Evolutionary conservation across 2,329 filamentous ascomycete genomes (phyloP).

Genomic region (Clonostachys rhizophaga): DNA sequence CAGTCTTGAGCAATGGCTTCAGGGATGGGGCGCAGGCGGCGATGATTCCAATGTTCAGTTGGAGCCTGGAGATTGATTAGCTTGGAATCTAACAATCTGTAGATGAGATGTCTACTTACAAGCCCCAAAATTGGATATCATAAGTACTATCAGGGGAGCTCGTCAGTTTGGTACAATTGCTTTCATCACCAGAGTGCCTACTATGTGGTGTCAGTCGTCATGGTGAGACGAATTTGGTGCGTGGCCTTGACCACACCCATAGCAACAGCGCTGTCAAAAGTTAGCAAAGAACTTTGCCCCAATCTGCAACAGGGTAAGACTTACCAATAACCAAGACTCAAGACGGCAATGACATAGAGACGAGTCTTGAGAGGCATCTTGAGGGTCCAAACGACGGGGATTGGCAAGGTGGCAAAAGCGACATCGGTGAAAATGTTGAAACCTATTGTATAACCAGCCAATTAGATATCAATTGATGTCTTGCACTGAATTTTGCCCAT

Average conservation of each 20-base stretch:
- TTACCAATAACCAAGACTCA: conserved; percentile 33
- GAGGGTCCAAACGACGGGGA: conserved; percentile 31
- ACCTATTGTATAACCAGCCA: conserved; percentile 2
- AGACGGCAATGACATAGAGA: conserved; percentile 29
- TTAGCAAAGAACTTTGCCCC: background rate
- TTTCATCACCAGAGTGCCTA: background rate
- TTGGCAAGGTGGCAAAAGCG: conserved; percentile 29
- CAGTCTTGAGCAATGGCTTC: conserved; percentile 23
- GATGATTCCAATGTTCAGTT: conserved; percentile 31
- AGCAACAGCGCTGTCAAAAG: conserved; percentile 22
- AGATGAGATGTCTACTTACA: background rate
- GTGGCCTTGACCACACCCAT: conserved; percentile 31
- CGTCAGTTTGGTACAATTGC: background rate
- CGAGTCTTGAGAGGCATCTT: conserved; percentile 27
- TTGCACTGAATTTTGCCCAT: background rate
- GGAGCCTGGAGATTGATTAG: conserved; percentile 18
- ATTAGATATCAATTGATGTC: no score
- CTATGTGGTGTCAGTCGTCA: conserved; percentile 20
- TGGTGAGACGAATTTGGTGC: conserved; percentile 21
- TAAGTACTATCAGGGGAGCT: background rate
- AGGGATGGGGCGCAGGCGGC: conserved; percentile 31
- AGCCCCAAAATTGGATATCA: background rate
- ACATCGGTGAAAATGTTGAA: conserved; percentile 35
- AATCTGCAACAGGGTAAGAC: no score
- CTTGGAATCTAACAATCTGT: background rate